A percentile compares a stretch with the other conserved stretches of the same genome.
Conservation (phyloP, 2,329 filamentous ascomycete species). For the Colletotrichum simmondsii region DNA sequence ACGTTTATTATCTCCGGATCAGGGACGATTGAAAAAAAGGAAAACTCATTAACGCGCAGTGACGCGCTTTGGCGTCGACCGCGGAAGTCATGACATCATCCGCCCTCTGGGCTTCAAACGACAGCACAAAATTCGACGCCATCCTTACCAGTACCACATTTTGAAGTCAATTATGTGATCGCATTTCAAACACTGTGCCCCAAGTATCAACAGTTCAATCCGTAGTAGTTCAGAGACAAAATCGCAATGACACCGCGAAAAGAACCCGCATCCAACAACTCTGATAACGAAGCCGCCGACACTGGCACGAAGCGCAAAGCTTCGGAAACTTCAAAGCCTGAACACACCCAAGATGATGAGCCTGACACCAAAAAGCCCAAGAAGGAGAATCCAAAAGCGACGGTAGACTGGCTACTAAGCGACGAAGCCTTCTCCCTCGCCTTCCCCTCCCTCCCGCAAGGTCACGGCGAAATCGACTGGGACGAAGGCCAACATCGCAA, state of each 20-base stretch:
- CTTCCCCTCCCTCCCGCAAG: neutral
- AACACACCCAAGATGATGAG: neutral
- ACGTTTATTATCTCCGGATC: no score
- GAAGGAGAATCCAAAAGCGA: no score
- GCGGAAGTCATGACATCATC: neutral
- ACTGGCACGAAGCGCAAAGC: slow-evolving; percentile 11
- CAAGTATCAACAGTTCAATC: no score
- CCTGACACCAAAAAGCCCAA: slow-evolving; percentile 4
- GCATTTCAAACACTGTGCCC: no score
- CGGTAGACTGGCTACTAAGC: neutral
- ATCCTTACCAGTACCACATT: neutral
- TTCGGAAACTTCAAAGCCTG: no score
- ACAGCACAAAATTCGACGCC: neutral
- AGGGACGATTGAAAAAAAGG: neutral
- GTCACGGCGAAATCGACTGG: slow-evolving; percentile 24
- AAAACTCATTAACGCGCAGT: neutral
- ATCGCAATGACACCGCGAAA: neutral
- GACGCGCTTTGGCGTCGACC: neutral
- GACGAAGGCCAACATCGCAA: neutral
- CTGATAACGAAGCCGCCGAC: neutral
- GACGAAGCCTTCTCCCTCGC: slow-evolving; percentile 1
- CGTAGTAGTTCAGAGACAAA: neutral
- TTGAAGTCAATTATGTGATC: no score
- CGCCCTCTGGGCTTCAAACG: neutral
- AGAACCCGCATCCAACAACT: neutral